Conservation (phyloP, 108 stramenopile genomes). For the Skeletonema costatum region DNA sequence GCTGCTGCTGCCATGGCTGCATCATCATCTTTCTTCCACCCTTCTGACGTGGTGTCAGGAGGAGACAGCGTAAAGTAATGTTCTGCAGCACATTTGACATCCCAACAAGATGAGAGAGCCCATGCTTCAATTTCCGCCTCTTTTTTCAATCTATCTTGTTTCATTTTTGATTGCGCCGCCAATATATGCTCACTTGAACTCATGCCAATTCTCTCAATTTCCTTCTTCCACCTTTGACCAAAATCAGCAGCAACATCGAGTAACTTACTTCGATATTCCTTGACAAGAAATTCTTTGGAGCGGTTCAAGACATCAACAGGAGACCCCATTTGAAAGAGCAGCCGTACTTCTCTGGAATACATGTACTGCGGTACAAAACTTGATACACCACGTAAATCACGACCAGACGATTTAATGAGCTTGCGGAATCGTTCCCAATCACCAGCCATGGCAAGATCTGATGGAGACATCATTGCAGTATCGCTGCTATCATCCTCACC, state of each 20-base stretch:
- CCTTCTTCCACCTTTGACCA: slow-evolving; percentile 23
- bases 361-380: slow-evolving; percentile 65
- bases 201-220: slow-evolving; percentile 22
- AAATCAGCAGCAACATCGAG: slow-evolving; percentile 23
- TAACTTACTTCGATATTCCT: slow-evolving; percentile 44
- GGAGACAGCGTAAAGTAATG: slow-evolving; percentile 36
- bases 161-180: slow-evolving; percentile 7
- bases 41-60: not conserved
- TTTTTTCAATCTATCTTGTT: slow-evolving; percentile 27
- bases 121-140: slow-evolving; percentile 59
- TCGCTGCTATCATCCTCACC: slow-evolving; percentile 10
- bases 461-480: slow-evolving; percentile 9
- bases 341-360: slow-evolving; percentile 64
- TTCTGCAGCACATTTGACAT: slow-evolving; percentile 61
- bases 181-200: slow-evolving; percentile 23
- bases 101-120: slow-evolving; percentile 79
- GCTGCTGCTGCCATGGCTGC: not conserved
- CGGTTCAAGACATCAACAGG: slow-evolving; percentile 60
- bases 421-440: slow-evolving; percentile 64
- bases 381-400: slow-evolving; percentile 55
- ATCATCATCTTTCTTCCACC: not conserved
- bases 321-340: slow-evolving; percentile 66
- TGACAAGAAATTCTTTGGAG: slow-evolving; percentile 58
- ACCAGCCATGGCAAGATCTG: slow-evolving; percentile 60
- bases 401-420: slow-evolving; percentile 42